A percentile compares a stretch with the other conserved stretches of the same genome.
These are phyloP conservation scores for Acanthamoeba castellanii DNA, from an alignment of 208 protist species.

Conservation along the genomic window DNA sequence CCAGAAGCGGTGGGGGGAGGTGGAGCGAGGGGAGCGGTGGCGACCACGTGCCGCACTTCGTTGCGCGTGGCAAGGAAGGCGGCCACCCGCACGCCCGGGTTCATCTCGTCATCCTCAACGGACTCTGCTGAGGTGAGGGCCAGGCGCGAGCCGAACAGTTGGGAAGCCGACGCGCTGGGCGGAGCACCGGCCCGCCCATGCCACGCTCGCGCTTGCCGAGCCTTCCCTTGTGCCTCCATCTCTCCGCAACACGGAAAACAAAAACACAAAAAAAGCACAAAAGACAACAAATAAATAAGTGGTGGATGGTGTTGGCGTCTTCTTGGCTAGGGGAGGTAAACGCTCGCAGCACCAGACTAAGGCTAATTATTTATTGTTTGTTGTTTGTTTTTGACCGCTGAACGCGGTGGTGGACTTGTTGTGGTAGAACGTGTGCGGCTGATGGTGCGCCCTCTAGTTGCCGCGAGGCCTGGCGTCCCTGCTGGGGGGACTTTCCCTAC, in stretches of 20 bases:
- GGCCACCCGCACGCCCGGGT: neutral
- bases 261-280: neutral
- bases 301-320: too few species aligned
- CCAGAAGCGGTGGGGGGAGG: neutral
- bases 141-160: constrained; percentile 9
- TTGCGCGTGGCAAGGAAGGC: constrained; percentile 7
- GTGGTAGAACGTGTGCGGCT: too few species aligned
- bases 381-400: too few species aligned
- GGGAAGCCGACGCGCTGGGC: constrained; percentile 17
- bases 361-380: too few species aligned
- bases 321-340: too few species aligned
- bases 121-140: neutral
- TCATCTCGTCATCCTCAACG: neutral
- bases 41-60: neutral
- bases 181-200: neutral
- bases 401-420: too few species aligned
- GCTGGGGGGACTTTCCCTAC: too few species aligned
- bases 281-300: too few species aligned
- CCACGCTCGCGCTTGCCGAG: neutral
- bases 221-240: neutral
- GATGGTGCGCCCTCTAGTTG: too few species aligned
- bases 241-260: neutral
- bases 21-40: neutral
- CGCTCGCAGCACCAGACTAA: too few species aligned
- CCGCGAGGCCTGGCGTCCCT: too few species aligned